Evolutionary conservation across 225 moss, liverwort and hornwort genomes (phyloP), one percentile per base, ranked within the genome.

Genomic region (Sphagnum contortum): DNA sequence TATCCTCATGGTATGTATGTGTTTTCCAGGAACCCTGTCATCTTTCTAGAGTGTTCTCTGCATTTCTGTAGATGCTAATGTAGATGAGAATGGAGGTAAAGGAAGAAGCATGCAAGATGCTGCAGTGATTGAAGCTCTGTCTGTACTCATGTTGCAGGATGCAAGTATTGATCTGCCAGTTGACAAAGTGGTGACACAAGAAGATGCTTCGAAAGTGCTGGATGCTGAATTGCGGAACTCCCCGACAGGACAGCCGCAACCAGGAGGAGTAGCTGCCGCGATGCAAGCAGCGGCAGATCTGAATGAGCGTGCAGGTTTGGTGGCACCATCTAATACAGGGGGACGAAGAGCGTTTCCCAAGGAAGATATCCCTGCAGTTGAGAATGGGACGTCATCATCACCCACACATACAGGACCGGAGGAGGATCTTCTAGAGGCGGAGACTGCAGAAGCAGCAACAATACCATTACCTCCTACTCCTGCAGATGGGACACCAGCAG

Each of bases 141-240:
- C 29, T 29, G 29, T 29, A 29, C 29, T 29, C 10, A 62, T 48
- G 60, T 12, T 53, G 72, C 74, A 94, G 94, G 94, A 91, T 67
- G 94, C 89, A 6, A 83, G 75, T 3, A 61, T 76, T 14, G 81
- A 83, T 14, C 12, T 94, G 55, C 75, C 75, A n/a, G 57, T 66
- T 6, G 91, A 94, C 58, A 94, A 94, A 76, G 67, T 87, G 48
- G 89, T 60, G 5, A 94, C 94, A 0, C 79, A 79, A 50, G 85
- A 85, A 61, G 94, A 94, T 5, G 94, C 89, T 0, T 48, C 67
- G 4, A 89, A 82, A 66, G 80, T 91, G 9, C 57, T 91, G 12
- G 52, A 86, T 59, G 91, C 91, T 0, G 94, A 94, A 49, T 0
- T 74, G 5, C 84, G 87, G 50, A 75, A 76, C 3, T 75, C 83